These are phyloP conservation scores for Verruconis gallopava DNA, from an alignment of 2,329 filamentous ascomycete genomes.

Conservation along the genomic window DNA sequence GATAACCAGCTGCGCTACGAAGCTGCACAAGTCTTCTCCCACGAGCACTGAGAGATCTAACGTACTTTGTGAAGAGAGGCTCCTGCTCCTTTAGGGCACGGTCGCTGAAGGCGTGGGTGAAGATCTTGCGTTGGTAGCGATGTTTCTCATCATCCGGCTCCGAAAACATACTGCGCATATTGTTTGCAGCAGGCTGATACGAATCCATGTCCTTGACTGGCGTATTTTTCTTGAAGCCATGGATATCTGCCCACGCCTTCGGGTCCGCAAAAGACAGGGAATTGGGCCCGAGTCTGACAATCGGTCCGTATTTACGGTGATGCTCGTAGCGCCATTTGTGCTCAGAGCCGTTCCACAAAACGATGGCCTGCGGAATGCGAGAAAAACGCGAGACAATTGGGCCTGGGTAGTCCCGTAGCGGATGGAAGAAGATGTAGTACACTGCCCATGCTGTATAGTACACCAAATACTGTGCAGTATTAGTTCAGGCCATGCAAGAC, in stretches of 20 bases:
- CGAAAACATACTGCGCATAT: not conserved
- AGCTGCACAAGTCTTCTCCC: not conserved
- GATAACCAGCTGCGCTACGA: not conserved
- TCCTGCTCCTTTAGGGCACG: slow-evolving; percentile 10
- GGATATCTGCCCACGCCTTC: slow-evolving; percentile 17
- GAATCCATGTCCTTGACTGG: not conserved
- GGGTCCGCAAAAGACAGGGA: slow-evolving; percentile 14
- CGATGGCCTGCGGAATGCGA: slow-evolving; percentile 3
- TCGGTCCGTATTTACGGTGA: slow-evolving; percentile 14
- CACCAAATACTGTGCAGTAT: not conserved
- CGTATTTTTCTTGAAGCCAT: slow-evolving; percentile 12
- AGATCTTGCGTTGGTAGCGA: slow-evolving; percentile 6
- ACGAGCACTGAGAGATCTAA: slow-evolving; percentile 5
- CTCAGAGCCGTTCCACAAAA: not conserved
- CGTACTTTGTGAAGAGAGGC: slow-evolving; percentile 10
- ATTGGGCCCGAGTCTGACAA: slow-evolving; percentile 16
- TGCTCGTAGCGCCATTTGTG: slow-evolving; percentile 1
- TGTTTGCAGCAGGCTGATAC: not conserved
- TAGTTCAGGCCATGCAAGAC: too few relatives aligned
- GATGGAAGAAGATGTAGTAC: slow-evolving; percentile 12
- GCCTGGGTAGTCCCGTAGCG: slow-evolving; percentile 9
- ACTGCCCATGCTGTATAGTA: not conserved
- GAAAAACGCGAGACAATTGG: slow-evolving; percentile 5
- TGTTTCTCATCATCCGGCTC: slow-evolving; percentile 8
- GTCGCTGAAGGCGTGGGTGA: slow-evolving; percentile 8